Conservation (phyloP, 768 basidiomycete species). For the Tephrocybe sp. region DNA sequence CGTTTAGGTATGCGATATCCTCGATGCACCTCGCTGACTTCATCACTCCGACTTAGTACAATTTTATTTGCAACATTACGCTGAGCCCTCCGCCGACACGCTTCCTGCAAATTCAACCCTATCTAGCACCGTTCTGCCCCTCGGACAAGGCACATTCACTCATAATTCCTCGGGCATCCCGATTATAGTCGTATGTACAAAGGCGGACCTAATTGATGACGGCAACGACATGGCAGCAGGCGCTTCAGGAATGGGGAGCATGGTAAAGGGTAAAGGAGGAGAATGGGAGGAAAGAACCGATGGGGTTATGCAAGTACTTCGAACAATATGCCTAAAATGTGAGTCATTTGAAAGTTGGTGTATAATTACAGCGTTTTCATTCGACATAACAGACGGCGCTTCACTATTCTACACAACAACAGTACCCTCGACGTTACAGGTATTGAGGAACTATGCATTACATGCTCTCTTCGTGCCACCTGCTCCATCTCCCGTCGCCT, state of each 20-base stretch:
- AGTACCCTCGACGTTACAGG: conserved; percentile 68
- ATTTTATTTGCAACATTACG: conserved; percentile 85
- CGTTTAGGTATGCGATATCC: conserved; percentile 26
- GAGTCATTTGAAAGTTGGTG: conserved; percentile 27
- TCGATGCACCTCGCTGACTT: conserved; percentile 5
- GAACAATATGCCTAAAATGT: conserved; percentile 93
- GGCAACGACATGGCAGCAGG: conserved; percentile 70
- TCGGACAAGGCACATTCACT: conserved; percentile 82
- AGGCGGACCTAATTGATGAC: conserved; percentile 91
- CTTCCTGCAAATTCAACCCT: conserved; percentile 60
- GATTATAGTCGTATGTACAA: conserved; percentile 87
- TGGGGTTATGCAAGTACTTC: conserved; percentile 90
- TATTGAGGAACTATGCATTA: conserved; percentile 80
- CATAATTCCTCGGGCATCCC: conserved; percentile 86
- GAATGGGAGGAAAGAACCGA: conserved; percentile 97
- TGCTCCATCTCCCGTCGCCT: conserved; percentile 64
- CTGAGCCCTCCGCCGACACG: conserved; percentile 72
- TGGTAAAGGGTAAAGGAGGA: conserved; percentile 89
- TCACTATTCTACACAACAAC: conserved; percentile 88
- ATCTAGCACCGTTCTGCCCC: conserved; percentile 70
- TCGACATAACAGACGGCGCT: conserved; percentile 74
- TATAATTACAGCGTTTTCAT: background rate
- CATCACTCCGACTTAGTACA: conserved; percentile 56
- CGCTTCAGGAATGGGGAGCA: conserved; percentile 79
- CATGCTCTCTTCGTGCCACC: conserved; percentile 79